phyloP scores from a whole-genome alignment of 176 grass and related monocot genomes.

The Stipa capillata region DNA sequence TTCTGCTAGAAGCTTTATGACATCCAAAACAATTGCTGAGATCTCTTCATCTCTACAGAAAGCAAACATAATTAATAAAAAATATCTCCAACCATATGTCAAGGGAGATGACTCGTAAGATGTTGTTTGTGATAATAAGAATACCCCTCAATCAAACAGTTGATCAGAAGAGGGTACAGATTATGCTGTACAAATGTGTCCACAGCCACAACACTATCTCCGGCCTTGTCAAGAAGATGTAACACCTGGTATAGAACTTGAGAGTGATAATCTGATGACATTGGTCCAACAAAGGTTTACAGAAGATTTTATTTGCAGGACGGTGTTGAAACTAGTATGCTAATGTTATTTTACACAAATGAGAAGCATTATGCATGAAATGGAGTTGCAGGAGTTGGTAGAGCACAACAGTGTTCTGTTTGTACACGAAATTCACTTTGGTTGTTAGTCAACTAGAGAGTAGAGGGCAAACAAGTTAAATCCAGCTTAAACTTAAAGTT shows the following conservation, averaged over 20 bases:
- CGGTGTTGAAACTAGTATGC: neutral
- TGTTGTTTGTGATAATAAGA: neutral
- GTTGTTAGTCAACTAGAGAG: neutral
- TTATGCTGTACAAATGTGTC: slow-evolving; percentile 64
- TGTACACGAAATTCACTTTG: neutral
- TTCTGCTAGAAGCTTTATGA: slow-evolving; percentile 59
- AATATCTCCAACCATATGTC: neutral
- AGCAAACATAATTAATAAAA: slow-evolving; percentile 1
- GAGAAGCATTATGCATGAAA: neutral
- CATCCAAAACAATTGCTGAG: slow-evolving; percentile 43
- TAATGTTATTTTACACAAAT: neutral
- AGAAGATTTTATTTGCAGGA: neutral
- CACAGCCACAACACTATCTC: slow-evolving; percentile 30
- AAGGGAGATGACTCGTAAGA: neutral
- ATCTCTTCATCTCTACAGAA: slow-evolving; percentile 69
- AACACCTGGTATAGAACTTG: slow-evolving; percentile 40
- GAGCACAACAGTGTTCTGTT: neutral
- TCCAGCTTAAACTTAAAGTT: neutral
- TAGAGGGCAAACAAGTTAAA: neutral
- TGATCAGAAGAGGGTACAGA: slow-evolving; percentile 74
- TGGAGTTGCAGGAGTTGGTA: neutral
- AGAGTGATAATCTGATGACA: neutral
- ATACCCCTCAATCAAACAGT: slow-evolving; percentile 83
- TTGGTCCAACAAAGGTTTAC: neutral
- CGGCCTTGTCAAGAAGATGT: slow-evolving; percentile 67